Evolutionary conservation across 495 filamentous ascomycete genomes (phyloP).

Genomic region (Chlorociboria aeruginascens): DNA sequence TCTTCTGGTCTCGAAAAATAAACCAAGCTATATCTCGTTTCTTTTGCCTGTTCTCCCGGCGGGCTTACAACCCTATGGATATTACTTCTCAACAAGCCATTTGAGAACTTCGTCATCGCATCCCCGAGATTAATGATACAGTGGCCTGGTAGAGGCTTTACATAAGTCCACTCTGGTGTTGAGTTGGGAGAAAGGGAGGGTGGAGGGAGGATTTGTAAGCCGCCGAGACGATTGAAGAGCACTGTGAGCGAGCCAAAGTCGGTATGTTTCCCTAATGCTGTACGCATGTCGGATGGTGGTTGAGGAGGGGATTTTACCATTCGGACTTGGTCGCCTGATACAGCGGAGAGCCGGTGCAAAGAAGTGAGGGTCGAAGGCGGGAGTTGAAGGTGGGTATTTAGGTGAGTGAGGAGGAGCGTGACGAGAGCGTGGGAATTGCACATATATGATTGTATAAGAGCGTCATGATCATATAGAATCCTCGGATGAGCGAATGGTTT

Average conservation of each 20-base stretch:
- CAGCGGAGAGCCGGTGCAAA: slow-evolving; percentile 35
- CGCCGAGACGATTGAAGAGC: slow-evolving; percentile 76
- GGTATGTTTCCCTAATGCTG: slow-evolving; percentile 58
- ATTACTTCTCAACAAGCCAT: slow-evolving; percentile 46
- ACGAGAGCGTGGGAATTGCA: slow-evolving; percentile 35
- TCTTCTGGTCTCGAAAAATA: slow-evolving; percentile 53
- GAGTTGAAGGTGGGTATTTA: slow-evolving; percentile 40
- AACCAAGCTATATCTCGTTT: slow-evolving; percentile 44
- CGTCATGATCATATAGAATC: slow-evolving; percentile 28
- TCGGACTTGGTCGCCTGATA: slow-evolving; percentile 47
- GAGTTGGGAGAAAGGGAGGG: slow-evolving; percentile 32
- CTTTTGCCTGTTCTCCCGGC: slow-evolving; percentile 39
- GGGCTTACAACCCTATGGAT: slow-evolving; percentile 51
- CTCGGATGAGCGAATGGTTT: slow-evolving; percentile 33
- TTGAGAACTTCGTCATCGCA: slow-evolving; percentile 50
- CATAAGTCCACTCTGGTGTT: slow-evolving; percentile 42
- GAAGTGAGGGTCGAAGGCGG: slow-evolving; percentile 31
- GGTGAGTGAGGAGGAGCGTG: slow-evolving; percentile 32
- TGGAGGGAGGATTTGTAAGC: slow-evolving; percentile 63
- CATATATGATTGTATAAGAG: slow-evolving; percentile 35
- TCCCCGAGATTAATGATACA: slow-evolving; percentile 57
- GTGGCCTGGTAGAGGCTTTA: slow-evolving; percentile 43
- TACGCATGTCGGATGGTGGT: slow-evolving; percentile 26
- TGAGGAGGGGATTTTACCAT: slow-evolving; percentile 38
- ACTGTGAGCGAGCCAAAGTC: slow-evolving; percentile 84